Evolutionary conservation across 1,284 basidiomycete genomes (phyloP), one percentile per base, ranked within the genome.

Genomic region (Meira miltonrushii): DNA sequence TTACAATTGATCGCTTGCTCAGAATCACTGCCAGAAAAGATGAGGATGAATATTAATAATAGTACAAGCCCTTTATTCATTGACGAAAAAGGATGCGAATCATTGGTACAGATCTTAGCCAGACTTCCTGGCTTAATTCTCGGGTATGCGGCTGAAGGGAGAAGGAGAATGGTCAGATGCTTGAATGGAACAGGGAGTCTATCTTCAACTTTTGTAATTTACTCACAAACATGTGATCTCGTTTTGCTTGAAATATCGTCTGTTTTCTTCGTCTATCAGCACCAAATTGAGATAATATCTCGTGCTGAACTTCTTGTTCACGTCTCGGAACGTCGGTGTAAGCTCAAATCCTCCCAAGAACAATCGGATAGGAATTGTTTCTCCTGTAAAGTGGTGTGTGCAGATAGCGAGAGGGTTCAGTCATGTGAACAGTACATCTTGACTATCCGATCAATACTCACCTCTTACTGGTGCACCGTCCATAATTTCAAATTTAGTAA

Each of bases 401-500:
- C n/a, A n/a, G n/a, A n/a, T n/a, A n/a, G n/a, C n/a, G n/a, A n/a
- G n/a, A n/a, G n/a, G n/a, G n/a, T 61, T 33, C 39, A 39, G n/a
- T 38, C 13, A 25, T 25, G 28, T 12, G 9, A 15, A 41, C 2
- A 47, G 11, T 1, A 15, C 8, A 33, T 9, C 39, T 52, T 37
- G 7, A 23, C n/a, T 12, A 13, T 7, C 12, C 11, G 2, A 23
- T 15, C 25, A 39, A 11, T 50, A 57, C 83, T 54, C 62, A 86
- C 90, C 90, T 81, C 92, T 84, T 17, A 96, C 92, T 6, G 75
- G 75, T 1, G 75, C 73, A 44, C 75, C 75, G 56, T 77, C 74
- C 94, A 97, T 96, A 72, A 98, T 97, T 80, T 97, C 94, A 76
- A 96, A 97, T 80, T 98, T 98, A 28, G 95, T 97, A 72, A 98